Evolutionary conservation across 2,329 filamentous ascomycete species (phyloP).

Genomic region (Calycina herbarum): DNA sequence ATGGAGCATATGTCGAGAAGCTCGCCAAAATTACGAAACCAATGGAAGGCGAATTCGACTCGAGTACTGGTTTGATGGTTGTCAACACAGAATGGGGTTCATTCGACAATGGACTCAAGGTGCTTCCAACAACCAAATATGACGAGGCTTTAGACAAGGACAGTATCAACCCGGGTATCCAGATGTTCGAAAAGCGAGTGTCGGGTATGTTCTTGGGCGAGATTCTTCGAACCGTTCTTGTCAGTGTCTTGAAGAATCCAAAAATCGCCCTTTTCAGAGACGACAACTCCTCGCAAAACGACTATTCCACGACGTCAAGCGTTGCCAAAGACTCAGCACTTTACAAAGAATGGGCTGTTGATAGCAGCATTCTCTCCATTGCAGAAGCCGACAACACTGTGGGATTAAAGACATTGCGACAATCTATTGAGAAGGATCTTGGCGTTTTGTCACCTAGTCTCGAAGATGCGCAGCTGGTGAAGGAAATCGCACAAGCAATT

Average conservation of each 20-base stretch:
- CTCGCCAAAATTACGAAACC: constrained; percentile 80
- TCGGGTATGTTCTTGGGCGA: constrained; percentile 98
- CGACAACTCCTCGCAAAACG: constrained; percentile 70
- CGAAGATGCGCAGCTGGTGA: constrained; percentile 87
- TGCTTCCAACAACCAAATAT: constrained; percentile 82
- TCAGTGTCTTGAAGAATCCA: constrained; percentile 70
- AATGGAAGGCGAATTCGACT: constrained; percentile 69
- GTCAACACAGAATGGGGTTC: constrained; percentile 98
- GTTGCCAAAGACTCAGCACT: constrained; percentile 67
- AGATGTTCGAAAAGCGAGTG: constrained; percentile 99
- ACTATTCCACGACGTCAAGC: constrained; percentile 66
- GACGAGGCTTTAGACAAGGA: constrained; percentile 76
- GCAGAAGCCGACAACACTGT: constrained; percentile 77
- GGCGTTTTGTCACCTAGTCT: constrained; percentile 73
- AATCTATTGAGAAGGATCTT: constrained; percentile 75
- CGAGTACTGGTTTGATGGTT: constrained; percentile 88
- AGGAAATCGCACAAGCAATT: constrained; percentile 77
- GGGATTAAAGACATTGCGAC: constrained; percentile 71
- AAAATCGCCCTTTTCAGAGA: constrained; percentile 73
- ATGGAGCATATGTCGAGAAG: constrained; percentile 68
- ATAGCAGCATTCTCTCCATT: constrained; percentile 86
- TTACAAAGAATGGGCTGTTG: constrained; percentile 82
- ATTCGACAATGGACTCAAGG: constrained; percentile 90
- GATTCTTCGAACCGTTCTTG: constrained; percentile 76
- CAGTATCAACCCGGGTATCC: constrained; percentile 87